Base-by-base conservation (phyloP, 2,329 filamentous ascomycete genomes). In the Fusarium abutilonis region DNA sequence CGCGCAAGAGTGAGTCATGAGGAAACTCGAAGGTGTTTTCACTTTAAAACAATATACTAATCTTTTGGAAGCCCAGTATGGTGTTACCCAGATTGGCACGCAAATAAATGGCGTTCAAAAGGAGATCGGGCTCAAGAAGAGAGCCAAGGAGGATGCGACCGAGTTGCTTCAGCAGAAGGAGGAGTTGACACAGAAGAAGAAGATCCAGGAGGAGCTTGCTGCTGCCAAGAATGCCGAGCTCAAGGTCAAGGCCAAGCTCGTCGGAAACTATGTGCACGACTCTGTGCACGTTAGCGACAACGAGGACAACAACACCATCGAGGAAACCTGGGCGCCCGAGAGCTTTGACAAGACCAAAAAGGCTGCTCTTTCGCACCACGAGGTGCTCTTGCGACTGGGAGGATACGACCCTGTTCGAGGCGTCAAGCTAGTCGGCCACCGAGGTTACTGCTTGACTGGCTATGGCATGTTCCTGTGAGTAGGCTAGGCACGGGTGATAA, bases 371-470 rank as follows among this genome's bases (percentile, higher is more conserved):
- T 97, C 93, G 47, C 95, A 99, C 77, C 95, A 99, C 77, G 94
- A 98, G 75, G 93, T 99, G 51, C 86, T 98, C 58, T 87, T 89
- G 56, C 86, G 92, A 69, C 80, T 98, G 63, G 92, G 95, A 69
- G 93, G 94, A 50, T 97, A 96, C 74, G 95, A 98, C 74, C 90
- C 92, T 1, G 92, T 97, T 73, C 89, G 95, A 65, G 93, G 93
- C 67, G 91, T 93, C 64, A 98, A 98, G 82, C 86, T 98, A 63
- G 93, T 96, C 40, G 94, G 95, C 48, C 94, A 98, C 78, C 86
- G 94, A 69, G 94, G 94, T 35, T 98, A 98, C 80, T 97, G 94
- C 79, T 79, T 98, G 71, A 92, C 88, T 55, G 89, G 89, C 60
- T 96, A 93, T 82, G 95, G 94, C 59, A 87, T 97, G 35, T 93